Percentiles rank a stretch among this genome's conserved stretches.
Evolutionary conservation across 2,329 filamentous ascomycete species (phyloP).

Genomic region (Sporothrix protearum): DNA sequence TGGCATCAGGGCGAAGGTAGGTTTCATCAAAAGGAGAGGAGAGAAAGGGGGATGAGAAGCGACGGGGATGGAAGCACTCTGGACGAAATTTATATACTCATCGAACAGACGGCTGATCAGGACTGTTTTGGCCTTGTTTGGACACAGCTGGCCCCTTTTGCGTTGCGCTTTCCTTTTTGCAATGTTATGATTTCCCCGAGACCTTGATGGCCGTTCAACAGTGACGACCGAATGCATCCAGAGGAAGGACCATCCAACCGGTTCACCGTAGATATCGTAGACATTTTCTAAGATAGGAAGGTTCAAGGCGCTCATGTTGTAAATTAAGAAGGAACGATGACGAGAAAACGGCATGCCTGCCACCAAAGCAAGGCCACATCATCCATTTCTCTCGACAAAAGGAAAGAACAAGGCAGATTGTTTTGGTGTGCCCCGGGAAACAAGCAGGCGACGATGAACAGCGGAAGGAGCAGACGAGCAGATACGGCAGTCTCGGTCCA

Average conservation of each 20-base stretch:
- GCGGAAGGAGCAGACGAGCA: neutral
- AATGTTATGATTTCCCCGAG: neutral
- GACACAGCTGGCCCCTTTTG: neutral
- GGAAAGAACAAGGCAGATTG: neutral
- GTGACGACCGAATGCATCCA: neutral
- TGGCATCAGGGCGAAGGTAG: too few relatives aligned
- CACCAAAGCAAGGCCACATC: neutral
- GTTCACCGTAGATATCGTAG: neutral
- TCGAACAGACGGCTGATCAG: neutral
- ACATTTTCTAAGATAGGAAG: neutral
- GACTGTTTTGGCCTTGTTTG: neutral
- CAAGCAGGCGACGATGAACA: neutral
- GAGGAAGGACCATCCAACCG: neutral
- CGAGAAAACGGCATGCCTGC: neutral
- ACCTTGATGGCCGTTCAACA: constrained; percentile 3
- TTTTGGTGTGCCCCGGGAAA: neutral
- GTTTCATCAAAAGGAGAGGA: neutral
- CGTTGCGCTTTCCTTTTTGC: neutral
- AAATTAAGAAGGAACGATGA: neutral
- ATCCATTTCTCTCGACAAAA: neutral
- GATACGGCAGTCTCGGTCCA: neutral
- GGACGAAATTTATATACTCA: neutral
- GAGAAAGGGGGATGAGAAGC: neutral
- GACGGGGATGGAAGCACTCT: neutral
- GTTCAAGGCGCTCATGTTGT: neutral